phyloP scores from a whole-genome alignment of 352 stramenopile species.

The Pythium folliculosum region DNA sequence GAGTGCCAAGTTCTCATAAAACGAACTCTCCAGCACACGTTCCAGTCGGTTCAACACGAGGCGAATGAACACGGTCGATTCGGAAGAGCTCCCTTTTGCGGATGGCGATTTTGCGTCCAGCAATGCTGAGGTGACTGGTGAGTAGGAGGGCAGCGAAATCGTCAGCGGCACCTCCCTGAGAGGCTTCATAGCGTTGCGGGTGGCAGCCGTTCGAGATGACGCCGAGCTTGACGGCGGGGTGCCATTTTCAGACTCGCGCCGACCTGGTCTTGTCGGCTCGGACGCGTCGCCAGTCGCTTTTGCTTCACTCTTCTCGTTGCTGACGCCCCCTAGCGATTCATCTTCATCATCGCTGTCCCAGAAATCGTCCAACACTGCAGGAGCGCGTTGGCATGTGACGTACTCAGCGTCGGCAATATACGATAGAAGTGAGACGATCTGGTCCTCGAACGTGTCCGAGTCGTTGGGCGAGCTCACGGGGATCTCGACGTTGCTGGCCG shows the following conservation, averaged over 20 bases:
- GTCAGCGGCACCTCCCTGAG: conserved; percentile 67
- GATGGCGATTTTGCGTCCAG: not conserved
- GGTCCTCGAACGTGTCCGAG: conserved; percentile 39
- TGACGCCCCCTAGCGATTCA: not conserved
- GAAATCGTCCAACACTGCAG: conserved; percentile 44
- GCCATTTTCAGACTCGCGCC: conserved; percentile 15
- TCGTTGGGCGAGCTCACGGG: conserved; percentile 33
- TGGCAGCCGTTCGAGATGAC: conserved; percentile 52
- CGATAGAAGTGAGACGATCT: conserved; percentile 79
- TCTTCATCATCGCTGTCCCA: conserved; percentile 61
- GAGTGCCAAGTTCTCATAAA: conserved; percentile 81
- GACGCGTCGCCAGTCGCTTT: not conserved
- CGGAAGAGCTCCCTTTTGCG: not conserved
- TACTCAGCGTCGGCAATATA: conserved; percentile 88
- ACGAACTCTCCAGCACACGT: conserved; percentile 77
- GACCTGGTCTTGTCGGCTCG: conserved; percentile 7
- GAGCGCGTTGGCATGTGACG: conserved; percentile 63
- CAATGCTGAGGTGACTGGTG: conserved; percentile 37
- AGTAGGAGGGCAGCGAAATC: conserved; percentile 70
- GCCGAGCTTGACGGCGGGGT: conserved; percentile 22
- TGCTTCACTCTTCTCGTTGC: not conserved
- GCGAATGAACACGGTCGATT: conserved; percentile 50
- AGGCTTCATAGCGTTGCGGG: conserved; percentile 67
- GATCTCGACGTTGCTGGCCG: conserved; percentile 54
- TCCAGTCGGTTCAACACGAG: conserved; percentile 78